phyloP scores from a whole-genome alignment of 306 rosid genomes.

The Boehmeria nivea region DNA sequence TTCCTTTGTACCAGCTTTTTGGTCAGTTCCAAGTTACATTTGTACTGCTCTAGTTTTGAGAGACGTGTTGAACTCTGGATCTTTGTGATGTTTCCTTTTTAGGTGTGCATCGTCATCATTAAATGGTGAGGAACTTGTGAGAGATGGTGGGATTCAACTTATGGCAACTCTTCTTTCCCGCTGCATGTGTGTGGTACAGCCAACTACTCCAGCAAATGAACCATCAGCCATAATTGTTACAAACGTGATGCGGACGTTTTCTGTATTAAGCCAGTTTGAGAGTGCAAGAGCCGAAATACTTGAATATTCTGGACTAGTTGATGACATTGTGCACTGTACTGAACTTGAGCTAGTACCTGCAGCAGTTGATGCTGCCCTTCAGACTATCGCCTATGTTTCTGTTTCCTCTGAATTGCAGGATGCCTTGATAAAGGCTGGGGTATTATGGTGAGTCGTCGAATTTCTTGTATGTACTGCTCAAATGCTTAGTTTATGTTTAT shows the following conservation, averaged over 20 bases:
- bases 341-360: slow-evolving; percentile 90
- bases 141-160: slow-evolving; percentile 94
- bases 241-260: slow-evolving; percentile 79
- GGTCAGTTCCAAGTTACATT: slow-evolving; percentile 9
- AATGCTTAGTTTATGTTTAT: no score
- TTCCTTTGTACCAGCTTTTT: slow-evolving; percentile 12
- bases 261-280: slow-evolving; percentile 85
- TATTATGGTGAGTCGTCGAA: slow-evolving; percentile 59
- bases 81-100: slow-evolving; percentile 23
- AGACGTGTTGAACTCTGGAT: slow-evolving; percentile 10
- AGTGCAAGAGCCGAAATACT: slow-evolving; percentile 87
- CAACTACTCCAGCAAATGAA: slow-evolving; percentile 85
- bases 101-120: slow-evolving; percentile 91
- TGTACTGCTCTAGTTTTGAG: slow-evolving; percentile 1
- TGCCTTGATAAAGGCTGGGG: slow-evolving; percentile 88
- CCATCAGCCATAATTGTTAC: slow-evolving; percentile 89
- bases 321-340: slow-evolving; percentile 90
- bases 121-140: slow-evolving; percentile 97
- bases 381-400: slow-evolving; percentile 82
- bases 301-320: slow-evolving; percentile 74
- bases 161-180: slow-evolving; percentile 96
- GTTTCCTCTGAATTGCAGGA: slow-evolving; percentile 82
- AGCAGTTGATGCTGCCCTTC: slow-evolving; percentile 86
- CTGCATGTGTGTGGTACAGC: slow-evolving; percentile 92
- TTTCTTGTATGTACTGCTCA: neutral